Evolutionary conservation across 306 rosid species (phyloP).

Genomic region (Begonia masoniana): DNA sequence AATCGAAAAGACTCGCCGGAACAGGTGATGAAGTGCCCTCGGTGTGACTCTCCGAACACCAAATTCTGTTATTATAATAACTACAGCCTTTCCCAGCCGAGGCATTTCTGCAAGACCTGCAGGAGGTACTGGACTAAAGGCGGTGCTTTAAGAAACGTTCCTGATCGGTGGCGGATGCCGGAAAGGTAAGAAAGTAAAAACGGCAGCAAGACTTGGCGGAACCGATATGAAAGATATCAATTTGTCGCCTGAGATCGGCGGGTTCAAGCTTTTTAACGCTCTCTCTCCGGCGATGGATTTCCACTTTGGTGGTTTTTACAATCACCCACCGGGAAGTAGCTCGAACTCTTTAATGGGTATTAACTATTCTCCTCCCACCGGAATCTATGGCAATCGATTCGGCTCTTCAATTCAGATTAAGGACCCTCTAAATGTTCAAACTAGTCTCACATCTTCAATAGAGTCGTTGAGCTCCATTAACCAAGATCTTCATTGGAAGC

Average conservation of each 20-base stretch:
- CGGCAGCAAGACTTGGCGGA: conserved; percentile 38
- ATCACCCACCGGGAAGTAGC: conserved; percentile 11
- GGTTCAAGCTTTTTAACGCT: conserved; percentile 55
- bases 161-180: conserved; percentile 94
- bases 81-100: conserved; percentile 88
- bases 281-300: conserved; percentile 61
- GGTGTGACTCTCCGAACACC: conserved; percentile 93
- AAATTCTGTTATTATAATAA: conserved; percentile 98
- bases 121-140: conserved; percentile 97
- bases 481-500: conserved; percentile 96
- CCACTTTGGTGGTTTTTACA: conserved; percentile 25
- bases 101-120: conserved; percentile 94
- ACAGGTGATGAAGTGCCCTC: conserved; percentile 43
- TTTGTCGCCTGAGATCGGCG: conserved; percentile 30
- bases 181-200: conserved; percentile 60
- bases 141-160: conserved; percentile 87
- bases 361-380: not conserved
- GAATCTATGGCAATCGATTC: no score
- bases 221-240: conserved; percentile 20
- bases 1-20: not conserved
- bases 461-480: conserved; percentile 89
- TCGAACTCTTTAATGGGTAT: not conserved
- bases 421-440: conserved; percentile 31
- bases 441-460: conserved; percentile 53
- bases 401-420: conserved; percentile 1